Evolutionary conservation across 805 yeast species (phyloP).

Genomic region (Grigorovia transvaalensis): DNA sequence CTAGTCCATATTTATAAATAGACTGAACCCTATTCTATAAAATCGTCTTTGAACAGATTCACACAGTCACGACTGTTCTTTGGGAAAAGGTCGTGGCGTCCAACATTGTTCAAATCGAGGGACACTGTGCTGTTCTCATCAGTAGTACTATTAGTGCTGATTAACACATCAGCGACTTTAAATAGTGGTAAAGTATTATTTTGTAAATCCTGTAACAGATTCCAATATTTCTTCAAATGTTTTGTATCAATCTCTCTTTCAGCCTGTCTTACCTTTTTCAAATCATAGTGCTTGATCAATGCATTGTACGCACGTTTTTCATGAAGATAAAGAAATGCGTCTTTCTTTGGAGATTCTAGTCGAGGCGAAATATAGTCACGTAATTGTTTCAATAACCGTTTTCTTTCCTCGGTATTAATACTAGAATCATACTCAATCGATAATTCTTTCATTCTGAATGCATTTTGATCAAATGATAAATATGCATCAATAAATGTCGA

Average conservation of each 20-base stretch:
- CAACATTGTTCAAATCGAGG: slow-evolving; percentile 5
- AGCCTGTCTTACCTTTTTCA: not conserved
- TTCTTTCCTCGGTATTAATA: slow-evolving; percentile 8
- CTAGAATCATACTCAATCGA: slow-evolving; percentile 15
- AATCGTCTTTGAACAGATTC: slow-evolving; percentile 1
- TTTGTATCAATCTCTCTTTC: slow-evolving; percentile 4
- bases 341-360: slow-evolving; percentile 16
- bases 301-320: slow-evolving; percentile 15
- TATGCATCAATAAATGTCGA: slow-evolving; percentile 8
- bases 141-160: not conserved
- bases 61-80: slow-evolving; percentile 1
- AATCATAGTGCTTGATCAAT: slow-evolving; percentile 2
- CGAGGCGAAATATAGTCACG: slow-evolving; percentile 6
- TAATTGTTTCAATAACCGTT: slow-evolving; percentile 8
- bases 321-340: slow-evolving; percentile 15
- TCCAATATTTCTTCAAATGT: slow-evolving; percentile 8
- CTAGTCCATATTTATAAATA: too few relatives aligned
- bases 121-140: not conserved
- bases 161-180: not conserved
- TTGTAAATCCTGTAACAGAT: slow-evolving; percentile 5
- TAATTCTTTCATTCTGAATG: slow-evolving; percentile 21
- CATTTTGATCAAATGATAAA: slow-evolving; percentile 12
- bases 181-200: slow-evolving; percentile 7
- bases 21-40: not conserved
- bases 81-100: slow-evolving; percentile 1